Evolutionary conservation across 2,329 filamentous ascomycete species (phyloP), one percentile per base, ranked within the genome.

Genomic region (Hortaea sp.): DNA sequence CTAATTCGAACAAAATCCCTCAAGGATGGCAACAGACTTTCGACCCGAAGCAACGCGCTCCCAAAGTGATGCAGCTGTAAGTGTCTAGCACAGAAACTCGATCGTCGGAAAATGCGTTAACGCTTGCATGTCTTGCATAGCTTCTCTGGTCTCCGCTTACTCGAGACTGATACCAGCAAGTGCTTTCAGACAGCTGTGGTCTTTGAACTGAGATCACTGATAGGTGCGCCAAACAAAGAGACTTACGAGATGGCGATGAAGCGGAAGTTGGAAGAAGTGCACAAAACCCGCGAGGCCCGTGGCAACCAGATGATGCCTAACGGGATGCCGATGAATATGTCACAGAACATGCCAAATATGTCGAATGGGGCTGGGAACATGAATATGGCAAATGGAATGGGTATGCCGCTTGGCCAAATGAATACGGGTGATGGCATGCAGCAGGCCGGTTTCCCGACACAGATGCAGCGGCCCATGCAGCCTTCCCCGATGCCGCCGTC

Each of bases 1-100:
- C 46, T 13, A 52, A 43, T 11, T 34, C 50, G 40, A 42, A 47
- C 30, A 46, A 49, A 31, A 49, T 59, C 30, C 48, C 52, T 31
- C 46, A 46, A 7, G 55, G 51, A n/a, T 66, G 63, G 63, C 62
- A 65, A 52, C 50, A 52, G 11, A 61, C 58, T 6, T 50, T 63
- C 42, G 55, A 62, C 31, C 34, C 56, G 7, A 49, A 54, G 29
- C 55, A 58, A 20, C 58, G 63, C 37, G 55, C 59, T 7, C 32
- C 37, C 13, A 49, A 48, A 31, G 55, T 63, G 34, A 57, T 66
- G 52, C 61, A 63, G 43, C 48, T 65, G 61, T 65, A 46, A 51
- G 62, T 58, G 13, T 5, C 6, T 13, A 29, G 20, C 37, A n/a
- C 11, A 9, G 9, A 35, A 10, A 35, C 9, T 35, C 32, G 9